These are phyloP conservation scores for Colletotrichum sp. DNA, from an alignment of 2,329 filamentous ascomycete species.

Conservation along the genomic window DNA sequence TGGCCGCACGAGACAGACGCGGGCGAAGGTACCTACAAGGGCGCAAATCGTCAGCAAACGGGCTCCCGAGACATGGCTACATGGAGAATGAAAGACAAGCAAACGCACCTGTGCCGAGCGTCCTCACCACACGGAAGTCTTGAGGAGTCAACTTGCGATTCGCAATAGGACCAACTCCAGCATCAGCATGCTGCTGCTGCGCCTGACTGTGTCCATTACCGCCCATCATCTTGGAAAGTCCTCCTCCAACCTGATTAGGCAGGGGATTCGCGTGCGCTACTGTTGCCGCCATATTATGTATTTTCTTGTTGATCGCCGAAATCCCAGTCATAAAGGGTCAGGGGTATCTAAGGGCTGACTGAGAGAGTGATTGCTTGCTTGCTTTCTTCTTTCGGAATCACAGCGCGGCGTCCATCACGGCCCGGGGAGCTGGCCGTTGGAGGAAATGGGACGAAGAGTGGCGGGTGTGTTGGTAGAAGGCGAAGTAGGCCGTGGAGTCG, in stretches of 20 bases:
- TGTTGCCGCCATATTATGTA: conserved; percentile 21
- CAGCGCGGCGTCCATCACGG: conserved; percentile 12
- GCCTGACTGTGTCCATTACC: neutral
- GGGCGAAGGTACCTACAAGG: conserved; percentile 74
- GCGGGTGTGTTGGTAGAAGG: neutral
- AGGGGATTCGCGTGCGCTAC: conserved; percentile 16
- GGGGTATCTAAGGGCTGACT: neutral
- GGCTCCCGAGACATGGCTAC: neutral
- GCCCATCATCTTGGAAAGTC: conserved; percentile 19
- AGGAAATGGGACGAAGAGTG: neutral
- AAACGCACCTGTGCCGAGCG: conserved; percentile 73
- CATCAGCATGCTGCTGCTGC: conserved; percentile 11
- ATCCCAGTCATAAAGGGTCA: conserved; percentile 14
- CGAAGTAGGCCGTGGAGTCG: neutral
- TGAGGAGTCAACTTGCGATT: conserved; percentile 39
- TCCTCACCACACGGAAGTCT: conserved; percentile 78
- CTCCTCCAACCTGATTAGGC: conserved; percentile 15
- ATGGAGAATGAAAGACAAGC: neutral
- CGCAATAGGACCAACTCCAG: conserved; percentile 17
- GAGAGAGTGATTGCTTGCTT: neutral
- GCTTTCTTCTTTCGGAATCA: neutral
- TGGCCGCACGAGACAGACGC: conserved; percentile 79
- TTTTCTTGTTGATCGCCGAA: conserved; percentile 9
- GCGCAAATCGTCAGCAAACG: conserved; percentile 8
- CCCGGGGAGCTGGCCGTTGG: neutral